Conservation (phyloP, 768 basidiomycete species). For the Lactarius deliciosus region DNA sequence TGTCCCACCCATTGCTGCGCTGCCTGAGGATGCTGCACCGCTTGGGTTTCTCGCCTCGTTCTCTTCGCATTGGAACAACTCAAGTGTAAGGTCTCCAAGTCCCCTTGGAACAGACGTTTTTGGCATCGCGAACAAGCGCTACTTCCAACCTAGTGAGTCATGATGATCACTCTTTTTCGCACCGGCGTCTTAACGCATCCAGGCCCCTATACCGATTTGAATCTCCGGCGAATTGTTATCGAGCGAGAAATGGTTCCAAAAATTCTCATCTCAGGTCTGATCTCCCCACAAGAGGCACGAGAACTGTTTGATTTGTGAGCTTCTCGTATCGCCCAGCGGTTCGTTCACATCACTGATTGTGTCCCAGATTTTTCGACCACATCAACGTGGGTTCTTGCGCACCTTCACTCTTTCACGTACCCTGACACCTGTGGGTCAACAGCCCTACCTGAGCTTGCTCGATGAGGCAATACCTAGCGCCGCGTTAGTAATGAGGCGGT, state of each 20-base stretch:
- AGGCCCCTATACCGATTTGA: slow-evolving; percentile 36
- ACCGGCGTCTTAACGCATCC: neutral
- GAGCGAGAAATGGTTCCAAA: slow-evolving; percentile 38
- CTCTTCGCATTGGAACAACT: slow-evolving; percentile 15
- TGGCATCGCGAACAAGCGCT: slow-evolving; percentile 27
- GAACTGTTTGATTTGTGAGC: slow-evolving; percentile 37
- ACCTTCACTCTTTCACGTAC: slow-evolving; percentile 21
- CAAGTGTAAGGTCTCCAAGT: neutral
- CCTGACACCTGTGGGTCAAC: slow-evolving; percentile 6
- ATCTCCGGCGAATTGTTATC: slow-evolving; percentile 37
- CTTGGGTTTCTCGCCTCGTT: slow-evolving; percentile 28
- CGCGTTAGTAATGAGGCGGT: slow-evolving; percentile 49
- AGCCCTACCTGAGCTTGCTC: slow-evolving; percentile 60
- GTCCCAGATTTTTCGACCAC: slow-evolving; percentile 49
- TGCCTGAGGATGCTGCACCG: slow-evolving; percentile 17
- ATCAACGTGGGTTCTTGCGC: slow-evolving; percentile 46
- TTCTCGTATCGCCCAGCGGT: neutral
- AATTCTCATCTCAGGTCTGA: slow-evolving; percentile 36
- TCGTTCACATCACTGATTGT: slow-evolving; percentile 5
- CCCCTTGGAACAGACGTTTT: slow-evolving; percentile 9
- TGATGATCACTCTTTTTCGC: neutral
- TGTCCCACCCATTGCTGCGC: neutral
- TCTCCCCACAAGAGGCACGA: slow-evolving; percentile 34
- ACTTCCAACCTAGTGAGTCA: slow-evolving; percentile 28
- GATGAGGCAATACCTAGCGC: slow-evolving; percentile 59